These are phyloP conservation scores for Cryptococcus amylolentus DNA, from an alignment of 1,284 basidiomycete species.

Conservation along the genomic window DNA sequence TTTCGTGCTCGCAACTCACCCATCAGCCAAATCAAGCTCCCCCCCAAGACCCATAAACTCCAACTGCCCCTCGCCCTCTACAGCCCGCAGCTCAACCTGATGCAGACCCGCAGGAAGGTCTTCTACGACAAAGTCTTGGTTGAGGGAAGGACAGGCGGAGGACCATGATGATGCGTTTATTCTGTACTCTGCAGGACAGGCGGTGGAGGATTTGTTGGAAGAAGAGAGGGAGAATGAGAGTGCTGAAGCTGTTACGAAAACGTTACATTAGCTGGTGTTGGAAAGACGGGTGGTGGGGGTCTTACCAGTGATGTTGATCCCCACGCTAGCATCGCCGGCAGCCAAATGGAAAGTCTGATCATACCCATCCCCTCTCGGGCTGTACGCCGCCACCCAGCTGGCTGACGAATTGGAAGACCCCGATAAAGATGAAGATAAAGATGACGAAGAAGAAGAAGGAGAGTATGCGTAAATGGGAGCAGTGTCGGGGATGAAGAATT, in stretches of 20 bases:
- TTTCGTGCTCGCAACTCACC: no score
- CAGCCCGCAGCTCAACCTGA: conserved; percentile 15
- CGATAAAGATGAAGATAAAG: background rate
- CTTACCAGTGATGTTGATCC: conserved; percentile 24
- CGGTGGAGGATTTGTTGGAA: conserved; percentile 5
- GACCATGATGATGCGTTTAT: conserved; percentile 22
- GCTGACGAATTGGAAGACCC: background rate
- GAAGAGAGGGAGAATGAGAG: background rate
- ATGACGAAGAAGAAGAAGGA: conserved; percentile 10
- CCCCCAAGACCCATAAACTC: conserved; percentile 28
- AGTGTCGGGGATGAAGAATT: conserved; percentile 34
- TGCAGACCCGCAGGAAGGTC: conserved; percentile 24
- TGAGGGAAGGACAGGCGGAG: conserved; percentile 9
- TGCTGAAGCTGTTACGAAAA: background rate
- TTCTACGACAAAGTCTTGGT: background rate
- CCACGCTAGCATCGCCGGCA: conserved; percentile 4
- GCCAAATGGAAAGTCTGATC: conserved; percentile 32
- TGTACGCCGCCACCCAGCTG: conserved; percentile 27
- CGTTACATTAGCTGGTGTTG: background rate
- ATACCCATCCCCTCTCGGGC: conserved; percentile 23
- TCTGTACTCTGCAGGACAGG: conserved; percentile 16
- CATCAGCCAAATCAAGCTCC: no score
- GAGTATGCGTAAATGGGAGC: conserved; percentile 30
- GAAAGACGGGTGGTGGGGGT: background rate
- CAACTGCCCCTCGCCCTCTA: conserved; percentile 13